These are phyloP conservation scores for Aspergillus sp. DNA, from an alignment of 2,329 filamentous ascomycete genomes.

Conservation along the genomic window DNA sequence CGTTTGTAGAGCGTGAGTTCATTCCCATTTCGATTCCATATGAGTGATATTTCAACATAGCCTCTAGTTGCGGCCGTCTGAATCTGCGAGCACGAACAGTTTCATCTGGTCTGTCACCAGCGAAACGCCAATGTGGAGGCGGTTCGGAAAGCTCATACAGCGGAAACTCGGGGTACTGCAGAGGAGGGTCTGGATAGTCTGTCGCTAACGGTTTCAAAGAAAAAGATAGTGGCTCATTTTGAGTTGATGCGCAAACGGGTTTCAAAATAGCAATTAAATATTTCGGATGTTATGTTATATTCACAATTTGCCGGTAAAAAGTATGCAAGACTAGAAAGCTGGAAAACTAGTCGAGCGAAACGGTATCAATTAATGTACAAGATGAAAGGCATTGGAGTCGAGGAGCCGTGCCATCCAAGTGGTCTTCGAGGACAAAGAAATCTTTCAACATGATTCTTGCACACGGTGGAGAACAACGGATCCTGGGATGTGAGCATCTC, in stretches of 20 bases:
- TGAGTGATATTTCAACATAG: constrained; percentile 13
- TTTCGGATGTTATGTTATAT: no score
- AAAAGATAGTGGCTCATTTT: no score
- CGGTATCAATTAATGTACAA: neutral
- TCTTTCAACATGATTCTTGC: neutral
- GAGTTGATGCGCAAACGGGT: no score
- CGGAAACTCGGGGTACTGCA: constrained; percentile 3
- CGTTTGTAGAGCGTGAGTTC: neutral
- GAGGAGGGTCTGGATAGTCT: neutral
- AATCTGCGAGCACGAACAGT: constrained; percentile 1
- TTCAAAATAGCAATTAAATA: no score
- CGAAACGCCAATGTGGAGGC: constrained; percentile 3
- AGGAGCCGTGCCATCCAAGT: neutral
- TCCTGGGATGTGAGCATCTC: no score
- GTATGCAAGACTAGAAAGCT: no score
- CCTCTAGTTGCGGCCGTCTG: constrained; percentile 1
- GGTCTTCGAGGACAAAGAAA: neutral
- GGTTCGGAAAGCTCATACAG: constrained; percentile 6
- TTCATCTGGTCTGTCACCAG: constrained; percentile 1
- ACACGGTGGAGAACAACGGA: no score
- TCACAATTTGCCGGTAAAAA: no score
- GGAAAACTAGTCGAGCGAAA: no score
- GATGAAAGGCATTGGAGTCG: neutral
- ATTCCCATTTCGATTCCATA: constrained; percentile 20
- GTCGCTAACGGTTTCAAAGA: no score